phyloP scores from a whole-genome alignment of 257 asterid species.

The Solanum etuberosum region DNA sequence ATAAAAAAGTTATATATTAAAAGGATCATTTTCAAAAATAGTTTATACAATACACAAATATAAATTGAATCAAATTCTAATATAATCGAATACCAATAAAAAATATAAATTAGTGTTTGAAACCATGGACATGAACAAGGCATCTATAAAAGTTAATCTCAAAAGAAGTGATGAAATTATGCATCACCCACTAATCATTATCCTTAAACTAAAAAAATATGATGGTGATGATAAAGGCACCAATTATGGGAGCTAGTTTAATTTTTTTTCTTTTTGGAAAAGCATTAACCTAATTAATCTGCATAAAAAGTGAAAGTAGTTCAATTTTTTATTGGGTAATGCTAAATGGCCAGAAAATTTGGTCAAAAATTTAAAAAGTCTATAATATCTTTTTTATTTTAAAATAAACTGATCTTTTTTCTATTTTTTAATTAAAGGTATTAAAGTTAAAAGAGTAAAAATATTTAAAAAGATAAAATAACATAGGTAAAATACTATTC shows the following conservation, averaged over 20 bases:
- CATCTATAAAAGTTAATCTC: not conserved
- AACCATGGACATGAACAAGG: not conserved
- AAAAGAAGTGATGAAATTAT: not conserved
- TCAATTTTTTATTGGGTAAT: no score
- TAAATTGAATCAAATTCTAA: not conserved
- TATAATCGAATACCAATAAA: not conserved
- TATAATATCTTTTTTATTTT: no score
- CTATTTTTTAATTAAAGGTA: no score
- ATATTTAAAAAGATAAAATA: no score
- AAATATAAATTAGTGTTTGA: not conserved
- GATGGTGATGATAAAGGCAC: not conserved
- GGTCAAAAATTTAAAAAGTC: no score
- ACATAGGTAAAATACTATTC: no score
- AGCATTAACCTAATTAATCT: not conserved
- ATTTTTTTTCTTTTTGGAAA: not conserved
- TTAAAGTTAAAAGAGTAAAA: no score
- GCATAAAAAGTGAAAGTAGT: not conserved
- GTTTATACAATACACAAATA: not conserved
- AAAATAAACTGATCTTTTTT: no score
- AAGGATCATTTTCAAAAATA: not conserved
- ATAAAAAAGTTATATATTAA: no score
- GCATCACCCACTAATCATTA: not conserved
- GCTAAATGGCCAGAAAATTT: no score
- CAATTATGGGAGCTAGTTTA: not conserved
- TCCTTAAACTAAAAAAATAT: not conserved